phyloP scores from a whole-genome alignment of 257 asterid species.

The Solanum pinnatisectum region DNA sequence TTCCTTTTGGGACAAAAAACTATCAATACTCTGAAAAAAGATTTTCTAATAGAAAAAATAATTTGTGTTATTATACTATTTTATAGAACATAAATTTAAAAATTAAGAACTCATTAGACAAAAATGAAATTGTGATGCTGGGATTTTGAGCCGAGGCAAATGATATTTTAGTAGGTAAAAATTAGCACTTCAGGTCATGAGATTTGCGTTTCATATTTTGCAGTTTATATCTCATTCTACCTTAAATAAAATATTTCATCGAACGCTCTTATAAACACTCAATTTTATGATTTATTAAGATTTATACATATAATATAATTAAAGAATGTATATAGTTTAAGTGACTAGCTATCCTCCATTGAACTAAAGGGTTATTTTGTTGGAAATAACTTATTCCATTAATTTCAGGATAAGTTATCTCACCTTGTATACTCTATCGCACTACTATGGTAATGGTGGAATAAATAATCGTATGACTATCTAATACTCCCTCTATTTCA shows the following conservation, averaged over 20 bases:
- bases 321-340: no score
- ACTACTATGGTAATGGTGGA: no score
- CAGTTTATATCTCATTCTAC: neutral
- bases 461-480: no score
- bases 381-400: no score
- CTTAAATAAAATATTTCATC: neutral
- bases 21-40: neutral
- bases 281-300: neutral
- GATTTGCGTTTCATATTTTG: neutral
- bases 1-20: neutral
- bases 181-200: neutral
- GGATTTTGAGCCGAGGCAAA: neutral
- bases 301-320: neutral
- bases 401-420: no score
- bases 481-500: neutral
- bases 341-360: no score
- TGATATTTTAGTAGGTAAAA: neutral
- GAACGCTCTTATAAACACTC: neutral
- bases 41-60: neutral
- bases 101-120: neutral
- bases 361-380: no score
- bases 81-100: neutral
- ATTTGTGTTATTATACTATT: neutral
- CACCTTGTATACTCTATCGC: accelerated
- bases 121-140: no score